Evolutionary conservation across 371 early-diverging fungal species (phyloP).

Genomic region (Neoconidiobolus thromboides): DNA sequence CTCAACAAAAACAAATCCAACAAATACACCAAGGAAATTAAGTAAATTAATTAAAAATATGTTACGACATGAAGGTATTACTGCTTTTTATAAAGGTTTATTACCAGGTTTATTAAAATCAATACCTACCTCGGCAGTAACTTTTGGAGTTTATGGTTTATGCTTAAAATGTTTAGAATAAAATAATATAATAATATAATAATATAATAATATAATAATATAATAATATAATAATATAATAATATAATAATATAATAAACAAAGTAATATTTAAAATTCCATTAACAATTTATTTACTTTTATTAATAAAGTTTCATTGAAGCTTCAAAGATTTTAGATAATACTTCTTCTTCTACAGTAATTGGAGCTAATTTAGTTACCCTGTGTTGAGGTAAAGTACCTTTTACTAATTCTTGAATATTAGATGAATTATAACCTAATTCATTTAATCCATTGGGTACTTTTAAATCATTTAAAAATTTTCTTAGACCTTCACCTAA

Average conservation of each 20-base stretch:
- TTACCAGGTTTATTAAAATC: slow-evolving; percentile 71
- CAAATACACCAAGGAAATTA: slow-evolving; percentile 33
- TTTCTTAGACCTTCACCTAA: slow-evolving; percentile 56
- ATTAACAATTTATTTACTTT: too few relatives aligned
- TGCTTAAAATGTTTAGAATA: slow-evolving; percentile 18
- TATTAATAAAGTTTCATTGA: slow-evolving; percentile 39
- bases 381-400: slow-evolving; percentile 78
- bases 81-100: slow-evolving; percentile 71
- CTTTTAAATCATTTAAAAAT: slow-evolving; percentile 50
- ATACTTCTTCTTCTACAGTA: slow-evolving; percentile 42
- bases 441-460: slow-evolving; percentile 67
- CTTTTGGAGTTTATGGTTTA: slow-evolving; percentile 62
- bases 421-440: slow-evolving; percentile 53
- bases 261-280: too few relatives aligned
- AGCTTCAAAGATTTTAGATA: slow-evolving; percentile 44
- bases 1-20: slow-evolving; percentile 32
- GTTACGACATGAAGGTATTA: slow-evolving; percentile 47
- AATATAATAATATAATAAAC: too few relatives aligned
- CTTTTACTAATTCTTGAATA: slow-evolving; percentile 55
- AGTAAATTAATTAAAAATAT: slow-evolving; percentile 34
- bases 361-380: slow-evolving; percentile 77
- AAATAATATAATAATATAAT: too few relatives aligned
- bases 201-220: too few relatives aligned
- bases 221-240: too few relatives aligned
- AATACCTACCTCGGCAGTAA: slow-evolving; percentile 63